Base-by-base conservation (phyloP, 1,284 basidiomycete genomes). In the Wallemia ichthyophaga region DNA sequence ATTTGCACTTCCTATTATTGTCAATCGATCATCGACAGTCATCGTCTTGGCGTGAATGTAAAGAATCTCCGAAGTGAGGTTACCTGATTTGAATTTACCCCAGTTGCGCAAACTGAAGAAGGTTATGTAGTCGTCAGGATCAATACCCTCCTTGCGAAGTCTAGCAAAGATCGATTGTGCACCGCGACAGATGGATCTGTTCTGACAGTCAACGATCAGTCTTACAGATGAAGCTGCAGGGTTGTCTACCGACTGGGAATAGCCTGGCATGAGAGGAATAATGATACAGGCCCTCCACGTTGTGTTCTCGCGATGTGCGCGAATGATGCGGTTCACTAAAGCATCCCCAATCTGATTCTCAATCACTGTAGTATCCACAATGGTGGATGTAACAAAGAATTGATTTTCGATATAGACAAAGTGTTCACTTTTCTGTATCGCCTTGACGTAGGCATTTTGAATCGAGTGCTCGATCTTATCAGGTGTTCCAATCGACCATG, bases 1-100 rank as follows among this genome's bases (percentile, higher is more conserved):
- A 69, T 98, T 98, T 21, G 92, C 92, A 61, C 89, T 94, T n/a
- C 92, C 92, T 64, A 95, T 95, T 63, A 98, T 87, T n/a, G 82
- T 91, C 54, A 94, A 74, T 28, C 89, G 81, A 67, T 99, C 92
- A 68, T 98, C 94, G 11, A 96, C 88, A 59, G 98, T 82, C 73
- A 92, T 91, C 26, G 81, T 68, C 70, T 88, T 88, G 58, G 76
- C 84, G 67, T 91, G 87, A 62, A 91, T 86, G 68, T 92, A 91
- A 19, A 63, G 66, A 72, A 88, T 83, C 69, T 96, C 92, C 1
- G 89, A 94, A 1, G 85, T 85, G 61, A 98, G 73, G 26, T 80
- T 75, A 58, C 87, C 86, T 7, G 80, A 81, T 15, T 82, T 78
- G 69, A 96, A 76, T 70, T 88, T 94, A 2, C 79, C 87, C 92